Conservation (phyloP, 169 alveolate genomes). For the Cardiosporidium cionae region DNA sequence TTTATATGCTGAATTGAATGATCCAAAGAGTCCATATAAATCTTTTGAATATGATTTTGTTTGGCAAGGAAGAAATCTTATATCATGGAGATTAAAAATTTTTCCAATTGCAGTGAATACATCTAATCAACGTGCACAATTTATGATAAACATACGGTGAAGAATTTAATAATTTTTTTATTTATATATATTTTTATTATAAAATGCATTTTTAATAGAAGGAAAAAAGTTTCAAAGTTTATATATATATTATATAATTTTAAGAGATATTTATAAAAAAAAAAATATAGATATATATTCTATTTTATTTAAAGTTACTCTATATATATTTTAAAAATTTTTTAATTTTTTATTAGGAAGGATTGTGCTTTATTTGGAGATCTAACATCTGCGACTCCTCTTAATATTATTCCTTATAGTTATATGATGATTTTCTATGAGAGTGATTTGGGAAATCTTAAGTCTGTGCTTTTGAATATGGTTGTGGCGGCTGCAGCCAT, state of each 20-base stretch:
- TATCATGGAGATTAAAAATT: conserved; percentile 41
- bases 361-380: neutral
- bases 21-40: conserved; percentile 42
- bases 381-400: too few species aligned
- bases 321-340: neutral
- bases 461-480: conserved; percentile 48
- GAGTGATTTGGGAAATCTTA: conserved; percentile 44
- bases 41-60: conserved; percentile 49
- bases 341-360: neutral
- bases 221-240: too few species aligned
- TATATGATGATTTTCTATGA: conserved; percentile 57
- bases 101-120: conserved; percentile 47
- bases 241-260: too few species aligned
- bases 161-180: too few species aligned
- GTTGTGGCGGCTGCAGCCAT: conserved; percentile 49
- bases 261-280: too few species aligned
- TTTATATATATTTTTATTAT: too few species aligned
- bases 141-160: too few species aligned
- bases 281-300: too few species aligned
- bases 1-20: conserved; percentile 36
- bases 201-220: too few species aligned
- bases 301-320: conserved; percentile 7
- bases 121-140: conserved; percentile 48
- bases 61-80: conserved; percentile 49
- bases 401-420: conserved; percentile 40